phyloP scores from a whole-genome alignment of 257 asterid species.

The Scutellaria minor region DNA sequence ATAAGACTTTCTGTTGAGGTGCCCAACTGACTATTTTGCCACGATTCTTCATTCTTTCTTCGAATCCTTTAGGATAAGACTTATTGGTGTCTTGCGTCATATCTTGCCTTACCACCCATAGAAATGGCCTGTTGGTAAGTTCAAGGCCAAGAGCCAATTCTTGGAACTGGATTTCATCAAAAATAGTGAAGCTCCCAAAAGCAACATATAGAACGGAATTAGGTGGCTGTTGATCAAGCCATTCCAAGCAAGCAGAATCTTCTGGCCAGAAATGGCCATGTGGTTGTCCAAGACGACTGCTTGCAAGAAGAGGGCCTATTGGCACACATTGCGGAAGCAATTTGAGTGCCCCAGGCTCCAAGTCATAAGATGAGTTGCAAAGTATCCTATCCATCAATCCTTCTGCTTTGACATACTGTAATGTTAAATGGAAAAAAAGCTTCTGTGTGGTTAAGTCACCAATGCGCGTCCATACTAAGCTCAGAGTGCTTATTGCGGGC shows the following conservation, averaged over 20 bases:
- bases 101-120: constrained; percentile 65
- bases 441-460: constrained; percentile 43
- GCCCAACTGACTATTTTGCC: constrained; percentile 58
- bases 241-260: constrained; percentile 47
- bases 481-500: constrained; percentile 49
- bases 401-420: constrained; percentile 13
- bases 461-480: constrained; percentile 45
- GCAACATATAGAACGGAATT: constrained; percentile 58
- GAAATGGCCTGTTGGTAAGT: constrained; percentile 46
- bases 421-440: constrained; percentile 31
- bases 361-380: constrained; percentile 54
- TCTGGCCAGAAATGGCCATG: constrained; percentile 58
- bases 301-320: constrained; percentile 59
- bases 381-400: constrained; percentile 42
- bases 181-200: constrained; percentile 59
- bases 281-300: constrained; percentile 50
- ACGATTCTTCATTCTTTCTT: constrained; percentile 35
- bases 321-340: constrained; percentile 39
- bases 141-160: constrained; percentile 66
- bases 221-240: constrained; percentile 62
- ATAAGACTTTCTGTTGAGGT: constrained; percentile 55
- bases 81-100: not conserved
- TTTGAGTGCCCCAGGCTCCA: constrained; percentile 54
- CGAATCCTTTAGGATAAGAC: constrained; percentile 55
- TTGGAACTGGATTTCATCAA: constrained; percentile 49